A percentile compares a stretch with the other conserved stretches of the same genome.
Evolutionary conservation across 805 yeast species (phyloP).

Genomic region (Pichia californica): DNA sequence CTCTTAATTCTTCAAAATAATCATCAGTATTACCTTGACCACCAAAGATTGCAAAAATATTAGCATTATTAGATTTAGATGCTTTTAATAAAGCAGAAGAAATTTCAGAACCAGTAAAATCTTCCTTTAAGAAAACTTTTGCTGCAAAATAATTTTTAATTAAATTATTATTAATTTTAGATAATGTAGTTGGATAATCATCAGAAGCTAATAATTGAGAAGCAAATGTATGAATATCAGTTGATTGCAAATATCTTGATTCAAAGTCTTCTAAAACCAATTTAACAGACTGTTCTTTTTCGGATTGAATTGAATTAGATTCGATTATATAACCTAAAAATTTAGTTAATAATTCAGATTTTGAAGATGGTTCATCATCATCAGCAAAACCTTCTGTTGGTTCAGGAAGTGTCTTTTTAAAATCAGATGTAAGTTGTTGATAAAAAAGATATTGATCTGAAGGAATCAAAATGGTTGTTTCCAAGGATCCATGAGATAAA

Average conservation of each 20-base stretch:
- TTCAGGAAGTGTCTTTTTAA: slow-evolving; percentile 67
- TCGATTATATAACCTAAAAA: slow-evolving; percentile 66
- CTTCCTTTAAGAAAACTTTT: slow-evolving; percentile 25
- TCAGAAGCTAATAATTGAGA: slow-evolving; percentile 57
- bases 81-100: slow-evolving; percentile 50
- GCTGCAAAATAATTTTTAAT: slow-evolving; percentile 68
- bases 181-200: slow-evolving; percentile 55
- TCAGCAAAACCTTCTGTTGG: slow-evolving; percentile 80
- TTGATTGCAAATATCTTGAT: slow-evolving; percentile 62
- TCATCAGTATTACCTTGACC: slow-evolving; percentile 99
- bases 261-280: slow-evolving; percentile 79
- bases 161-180: slow-evolving; percentile 61
- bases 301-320: slow-evolving; percentile 22
- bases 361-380: slow-evolving; percentile 82
- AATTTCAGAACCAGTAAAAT: slow-evolving; percentile 4
- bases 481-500: slow-evolving; percentile 78
- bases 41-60: slow-evolving; percentile 86
- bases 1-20: slow-evolving; percentile 93
- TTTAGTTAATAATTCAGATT: slow-evolving; percentile 76
- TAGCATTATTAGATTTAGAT: slow-evolving; percentile 49
- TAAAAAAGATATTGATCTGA: slow-evolving; percentile 70
- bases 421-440: slow-evolving; percentile 84
- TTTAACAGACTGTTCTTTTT: slow-evolving; percentile 51
- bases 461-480: slow-evolving; percentile 84
- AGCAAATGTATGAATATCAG: slow-evolving; percentile 86